Evolutionary conservation across 139 green algal species (phyloP), one percentile per base, ranked within the genome.

Genomic region (Asterochloris sp.): DNA sequence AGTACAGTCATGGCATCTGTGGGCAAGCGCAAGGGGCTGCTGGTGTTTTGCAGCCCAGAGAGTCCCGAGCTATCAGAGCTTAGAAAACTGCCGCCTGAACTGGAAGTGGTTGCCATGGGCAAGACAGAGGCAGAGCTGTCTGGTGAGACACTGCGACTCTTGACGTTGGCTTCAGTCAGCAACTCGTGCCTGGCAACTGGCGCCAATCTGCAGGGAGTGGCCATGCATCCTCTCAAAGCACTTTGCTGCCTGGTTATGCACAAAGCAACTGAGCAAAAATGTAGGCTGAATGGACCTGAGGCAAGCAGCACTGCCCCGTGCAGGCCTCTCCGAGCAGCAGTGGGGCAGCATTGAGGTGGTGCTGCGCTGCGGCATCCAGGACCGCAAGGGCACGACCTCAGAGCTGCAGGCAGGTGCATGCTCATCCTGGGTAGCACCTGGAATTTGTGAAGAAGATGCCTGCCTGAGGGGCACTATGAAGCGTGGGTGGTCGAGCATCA

Each of bases 321-420:
- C 82, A 86, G 83, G 21, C 23, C 68, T 92, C 38, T 85, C 75
- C 11, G 69, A 85, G 10, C 69, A 88, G n/a, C 82, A 94, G 17
- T 92, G 87, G 87, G 66, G 21, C 10, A 81, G 54, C 10, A 78
- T 94, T 0, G 69, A 91, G 1, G 88, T 93, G 16, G 73, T 94
- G 75, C 86, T 94, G 21, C 92, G 90, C 38, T 91, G 86, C 27
- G 91, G 91, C 8, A 85, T 90, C 19, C 84, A 83, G n/a, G 86
- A 86, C 62, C 88, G 87, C 21, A 83, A 88, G 0, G 88, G 78
- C 10, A 91, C 85, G 69, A 79, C 83, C 62, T 84, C 87, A 21
- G 76, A 92, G 47, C 81, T 95, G n/a, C 76, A 90, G 83, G 87
- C 81, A 47, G 9, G 86, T 78, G 38, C 75, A 64, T 69, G 63